phyloP scores from a whole-genome alignment of 176 grass and related monocot genomes.

The Microstegium vimineum region DNA sequence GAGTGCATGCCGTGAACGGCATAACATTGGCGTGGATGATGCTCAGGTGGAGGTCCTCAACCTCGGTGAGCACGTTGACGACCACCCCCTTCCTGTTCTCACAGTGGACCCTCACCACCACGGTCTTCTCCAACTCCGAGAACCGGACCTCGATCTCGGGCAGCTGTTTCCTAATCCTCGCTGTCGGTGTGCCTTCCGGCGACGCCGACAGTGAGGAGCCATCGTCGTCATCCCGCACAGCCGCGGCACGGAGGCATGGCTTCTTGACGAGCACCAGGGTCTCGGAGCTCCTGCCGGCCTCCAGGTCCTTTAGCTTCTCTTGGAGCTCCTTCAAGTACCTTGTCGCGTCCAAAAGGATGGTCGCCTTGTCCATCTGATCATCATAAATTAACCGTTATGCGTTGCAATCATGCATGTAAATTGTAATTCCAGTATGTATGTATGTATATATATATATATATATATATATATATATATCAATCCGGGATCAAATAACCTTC shows the following conservation, averaged over 20 bases:
- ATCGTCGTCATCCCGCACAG: not conserved
- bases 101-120: constrained; percentile 57
- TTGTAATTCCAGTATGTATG: no score
- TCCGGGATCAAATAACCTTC: constrained; percentile 41
- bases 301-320: constrained; percentile 44
- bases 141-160: constrained; percentile 54
- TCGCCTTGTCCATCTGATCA: constrained; percentile 70
- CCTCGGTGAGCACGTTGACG: constrained; percentile 51
- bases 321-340: constrained; percentile 61
- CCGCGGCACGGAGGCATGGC: constrained; percentile 4
- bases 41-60: constrained; percentile 45
- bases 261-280: constrained; percentile 39
- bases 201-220: not conserved
- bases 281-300: constrained; percentile 26
- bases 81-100: constrained; percentile 35
- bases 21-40: constrained; percentile 55
- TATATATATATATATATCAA: no score
- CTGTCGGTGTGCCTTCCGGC: not conserved
- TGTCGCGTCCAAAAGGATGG: constrained; percentile 53
- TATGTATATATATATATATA: no score
- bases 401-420: not conserved
- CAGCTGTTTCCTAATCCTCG: not conserved
- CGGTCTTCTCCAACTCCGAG: constrained; percentile 33
- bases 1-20: constrained; percentile 34
- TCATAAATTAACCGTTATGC: not conserved